Evolutionary conservation across 164 flowering plant species (phyloP).

Genomic region (Magnolia kwangsiensis): DNA sequence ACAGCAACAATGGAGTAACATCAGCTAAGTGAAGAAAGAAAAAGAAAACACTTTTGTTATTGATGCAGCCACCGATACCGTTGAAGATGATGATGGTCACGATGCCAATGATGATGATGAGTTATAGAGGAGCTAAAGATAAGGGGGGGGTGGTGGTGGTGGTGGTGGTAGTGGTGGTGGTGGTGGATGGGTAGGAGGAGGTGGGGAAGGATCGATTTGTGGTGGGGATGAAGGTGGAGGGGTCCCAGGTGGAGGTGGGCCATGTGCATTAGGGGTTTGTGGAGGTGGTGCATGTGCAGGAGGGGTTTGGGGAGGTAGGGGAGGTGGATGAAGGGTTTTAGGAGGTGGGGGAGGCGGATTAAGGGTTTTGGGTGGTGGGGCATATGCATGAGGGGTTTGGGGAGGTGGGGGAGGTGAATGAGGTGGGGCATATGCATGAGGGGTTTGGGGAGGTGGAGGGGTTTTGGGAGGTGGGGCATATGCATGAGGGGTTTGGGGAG

Average conservation of each 20-base stretch:
- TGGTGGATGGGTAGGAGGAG: not conserved
- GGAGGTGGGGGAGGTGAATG: not conserved
- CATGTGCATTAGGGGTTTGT: too few species aligned
- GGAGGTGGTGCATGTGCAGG: too few species aligned
- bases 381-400: not conserved
- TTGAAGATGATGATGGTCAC: too few species aligned
- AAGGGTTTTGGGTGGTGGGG: not conserved
- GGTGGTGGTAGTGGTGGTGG: not conserved
- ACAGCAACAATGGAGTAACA: too few species aligned
- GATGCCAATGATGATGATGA: too few species aligned
- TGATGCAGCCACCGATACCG: too few species aligned
- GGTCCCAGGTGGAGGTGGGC: too few species aligned
- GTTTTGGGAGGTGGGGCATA: not conserved
- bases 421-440: not conserved
- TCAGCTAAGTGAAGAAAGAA: too few species aligned
- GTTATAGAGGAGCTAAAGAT: too few species aligned
- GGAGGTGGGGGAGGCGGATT: not conserved
- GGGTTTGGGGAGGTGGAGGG: not conserved
- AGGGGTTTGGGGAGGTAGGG: too few species aligned
- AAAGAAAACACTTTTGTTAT: too few species aligned
- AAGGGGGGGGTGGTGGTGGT: not conserved
- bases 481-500: not conserved
- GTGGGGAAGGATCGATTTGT: not conserved
- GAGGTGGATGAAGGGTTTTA: not conserved
- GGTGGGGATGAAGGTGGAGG: too few species aligned